Percentiles rank a stretch among this genome's conserved stretches.
Conservation (phyloP, 768 basidiomycete genomes). For the Plicaturopsis crispa region DNA sequence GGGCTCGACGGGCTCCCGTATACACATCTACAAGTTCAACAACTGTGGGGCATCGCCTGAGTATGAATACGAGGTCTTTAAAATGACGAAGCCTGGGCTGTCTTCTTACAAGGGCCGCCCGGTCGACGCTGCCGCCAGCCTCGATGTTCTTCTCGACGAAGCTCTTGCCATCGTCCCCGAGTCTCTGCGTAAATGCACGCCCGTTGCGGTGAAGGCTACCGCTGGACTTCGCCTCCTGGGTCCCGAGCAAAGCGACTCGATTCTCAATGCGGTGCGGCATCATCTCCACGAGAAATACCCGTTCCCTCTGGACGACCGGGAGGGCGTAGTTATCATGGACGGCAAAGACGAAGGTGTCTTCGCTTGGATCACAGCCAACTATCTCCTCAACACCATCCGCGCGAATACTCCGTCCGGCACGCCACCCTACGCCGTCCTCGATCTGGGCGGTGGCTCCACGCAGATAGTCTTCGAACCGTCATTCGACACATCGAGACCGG, state of each 20-base stretch:
- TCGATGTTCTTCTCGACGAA: slow-evolving; percentile 75
- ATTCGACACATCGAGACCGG: slow-evolving; percentile 34
- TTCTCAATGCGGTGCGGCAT: slow-evolving; percentile 64
- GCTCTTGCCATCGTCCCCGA: slow-evolving; percentile 74
- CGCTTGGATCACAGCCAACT: slow-evolving; percentile 98
- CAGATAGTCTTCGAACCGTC: slow-evolving; percentile 95
- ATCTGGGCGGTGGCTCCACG: slow-evolving; percentile 94
- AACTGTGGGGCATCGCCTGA: slow-evolving; percentile 69
- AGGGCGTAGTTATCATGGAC: slow-evolving; percentile 86
- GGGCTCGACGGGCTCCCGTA: slow-evolving; percentile 93
- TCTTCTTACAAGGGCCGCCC: slow-evolving; percentile 56
- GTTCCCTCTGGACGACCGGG: slow-evolving; percentile 54
- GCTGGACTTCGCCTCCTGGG: slow-evolving; percentile 80
- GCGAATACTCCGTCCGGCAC: slow-evolving; percentile 36
- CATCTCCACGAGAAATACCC: slow-evolving; percentile 55
- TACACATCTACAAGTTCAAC: slow-evolving; percentile 99
- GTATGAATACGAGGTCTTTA: slow-evolving; percentile 94
- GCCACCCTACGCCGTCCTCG: slow-evolving; percentile 81
- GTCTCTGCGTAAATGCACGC: slow-evolving; percentile 62
- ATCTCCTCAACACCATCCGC: slow-evolving; percentile 71
- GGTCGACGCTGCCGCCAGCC: slow-evolving; percentile 62
- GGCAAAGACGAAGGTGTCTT: slow-evolving; percentile 97
- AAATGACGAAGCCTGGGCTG: slow-evolving; percentile 73
- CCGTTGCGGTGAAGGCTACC: slow-evolving; percentile 88
- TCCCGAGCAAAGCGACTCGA: slow-evolving; percentile 50